A percentile compares a stretch with the other conserved stretches of the same genome.
phyloP scores from a whole-genome alignment of 139 green algal genomes.

The Asterochloris erici region DNA sequence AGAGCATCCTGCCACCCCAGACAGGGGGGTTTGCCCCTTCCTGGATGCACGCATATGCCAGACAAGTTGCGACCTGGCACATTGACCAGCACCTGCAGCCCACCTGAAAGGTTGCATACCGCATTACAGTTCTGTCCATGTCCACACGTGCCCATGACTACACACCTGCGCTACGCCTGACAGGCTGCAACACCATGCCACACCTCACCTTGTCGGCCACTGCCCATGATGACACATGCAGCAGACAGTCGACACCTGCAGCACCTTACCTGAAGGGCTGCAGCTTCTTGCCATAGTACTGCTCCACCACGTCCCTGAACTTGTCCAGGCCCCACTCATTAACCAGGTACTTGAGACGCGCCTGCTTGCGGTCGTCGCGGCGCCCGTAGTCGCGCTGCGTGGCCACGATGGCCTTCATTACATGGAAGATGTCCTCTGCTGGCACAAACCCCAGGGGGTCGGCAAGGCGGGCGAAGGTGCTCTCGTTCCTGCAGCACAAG shows the following conservation, averaged over 20 bases:
- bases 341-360: constrained; percentile 98
- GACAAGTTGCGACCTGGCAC: no score
- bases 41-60: no score
- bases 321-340: constrained; percentile 93
- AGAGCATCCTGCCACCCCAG: no score
- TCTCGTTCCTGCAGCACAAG: constrained; percentile 40
- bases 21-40: no score
- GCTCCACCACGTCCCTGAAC: constrained; percentile 90
- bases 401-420: constrained; percentile 91
- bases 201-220: no score
- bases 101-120: no score
- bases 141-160: no score
- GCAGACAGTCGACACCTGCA: neutral
- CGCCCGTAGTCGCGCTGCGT: constrained; percentile 97
- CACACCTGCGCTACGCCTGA: no score
- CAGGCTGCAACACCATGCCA: no score
- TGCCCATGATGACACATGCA: neutral
- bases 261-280: constrained; percentile 55
- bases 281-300: constrained; percentile 98
- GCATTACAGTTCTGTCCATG: no score
- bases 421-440: constrained; percentile 95
- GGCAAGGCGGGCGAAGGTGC: constrained; percentile 90
- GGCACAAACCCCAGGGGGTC: constrained; percentile 90
- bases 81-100: no score
- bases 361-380: constrained; percentile 93